Evolutionary conservation across 2,329 filamentous ascomycete genomes (phyloP).

Genomic region (Cyphellophora attinorum): DNA sequence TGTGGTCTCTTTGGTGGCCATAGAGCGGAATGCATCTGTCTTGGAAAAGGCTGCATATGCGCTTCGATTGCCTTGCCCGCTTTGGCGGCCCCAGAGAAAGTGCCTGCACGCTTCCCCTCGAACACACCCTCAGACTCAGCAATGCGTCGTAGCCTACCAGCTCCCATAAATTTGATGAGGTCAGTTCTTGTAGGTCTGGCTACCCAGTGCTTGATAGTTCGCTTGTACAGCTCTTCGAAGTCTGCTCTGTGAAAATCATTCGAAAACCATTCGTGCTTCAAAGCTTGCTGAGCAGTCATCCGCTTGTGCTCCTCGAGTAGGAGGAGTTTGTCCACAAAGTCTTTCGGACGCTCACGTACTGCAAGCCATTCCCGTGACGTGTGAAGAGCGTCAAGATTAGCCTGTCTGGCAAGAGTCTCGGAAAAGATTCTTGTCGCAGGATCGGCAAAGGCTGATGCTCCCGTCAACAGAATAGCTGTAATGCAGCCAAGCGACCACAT

Average conservation of each 20-base stretch:
- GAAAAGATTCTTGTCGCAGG: constrained; percentile 22
- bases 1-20: constrained; percentile 7
- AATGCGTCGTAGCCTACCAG: not conserved
- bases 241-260: constrained; percentile 37
- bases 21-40: constrained; percentile 12
- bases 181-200: constrained; percentile 24
- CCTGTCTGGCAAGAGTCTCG: constrained; percentile 24
- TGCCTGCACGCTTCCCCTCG: not conserved
- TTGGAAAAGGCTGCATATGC: constrained; percentile 20
- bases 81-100: no score
- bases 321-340: constrained; percentile 45
- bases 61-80: constrained; percentile 11
- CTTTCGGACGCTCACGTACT: constrained; percentile 35
- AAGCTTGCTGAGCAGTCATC: constrained; percentile 43
- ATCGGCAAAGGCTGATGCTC: constrained; percentile 37
- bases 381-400: constrained; percentile 37
- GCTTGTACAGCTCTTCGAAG: constrained; percentile 41
- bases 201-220: constrained; percentile 40
- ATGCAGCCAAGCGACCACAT: constrained; percentile 55
- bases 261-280: constrained; percentile 48
- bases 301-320: constrained; percentile 39
- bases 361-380: constrained; percentile 31
- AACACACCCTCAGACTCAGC: not conserved
- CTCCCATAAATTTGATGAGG: constrained; percentile 12
- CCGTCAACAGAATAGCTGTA: constrained; percentile 41